phyloP scores from a whole-genome alignment of 371 early-diverging fungal species.

The Nematocida ironsii region DNA sequence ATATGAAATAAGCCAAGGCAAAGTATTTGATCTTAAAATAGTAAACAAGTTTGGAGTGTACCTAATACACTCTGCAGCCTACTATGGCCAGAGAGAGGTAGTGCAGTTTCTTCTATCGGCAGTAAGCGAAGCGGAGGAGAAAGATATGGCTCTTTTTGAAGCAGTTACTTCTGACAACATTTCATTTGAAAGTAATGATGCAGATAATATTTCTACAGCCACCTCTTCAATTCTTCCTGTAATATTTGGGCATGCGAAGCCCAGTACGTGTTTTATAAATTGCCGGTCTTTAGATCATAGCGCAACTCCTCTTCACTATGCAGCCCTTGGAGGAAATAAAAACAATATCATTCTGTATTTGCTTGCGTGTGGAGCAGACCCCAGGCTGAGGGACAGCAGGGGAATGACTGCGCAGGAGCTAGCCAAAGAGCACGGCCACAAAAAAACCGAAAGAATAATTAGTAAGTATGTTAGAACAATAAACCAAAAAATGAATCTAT shows the following conservation, averaged over 20 bases:
- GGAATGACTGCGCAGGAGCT: slow-evolving; percentile 42
- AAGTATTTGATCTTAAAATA: slow-evolving; percentile 47
- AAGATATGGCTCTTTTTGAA: slow-evolving; percentile 41
- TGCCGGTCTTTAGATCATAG: slow-evolving; percentile 35
- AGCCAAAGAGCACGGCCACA: slow-evolving; percentile 53
- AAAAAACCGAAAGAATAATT: slow-evolving; percentile 56
- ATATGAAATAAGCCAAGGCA: slow-evolving; percentile 54
- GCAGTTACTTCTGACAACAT: slow-evolving; percentile 44
- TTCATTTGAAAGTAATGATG: slow-evolving; percentile 54
- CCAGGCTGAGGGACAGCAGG: slow-evolving; percentile 43
- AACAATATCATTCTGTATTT: slow-evolving; percentile 57
- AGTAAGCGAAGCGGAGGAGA: slow-evolving; percentile 49
- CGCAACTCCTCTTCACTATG: slow-evolving; percentile 54
- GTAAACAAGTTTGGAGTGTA: slow-evolving; percentile 49
- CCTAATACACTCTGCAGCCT: slow-evolving; percentile 55
- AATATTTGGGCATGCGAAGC: slow-evolving; percentile 53
- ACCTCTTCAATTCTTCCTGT: neutral
- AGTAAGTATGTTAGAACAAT: slow-evolving; percentile 38
- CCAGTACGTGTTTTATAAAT: slow-evolving; percentile 40
- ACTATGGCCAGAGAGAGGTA: slow-evolving; percentile 55
- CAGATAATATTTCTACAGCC: slow-evolving; percentile 27
- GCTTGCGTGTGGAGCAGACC: slow-evolving; percentile 52
- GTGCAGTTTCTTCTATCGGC: slow-evolving; percentile 57
- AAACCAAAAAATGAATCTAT: slow-evolving; percentile 20
- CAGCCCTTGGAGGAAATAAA: slow-evolving; percentile 56